These are phyloP conservation scores for Lactarius evosmus DNA, from an alignment of 768 basidiomycete species.

Conservation along the genomic window DNA sequence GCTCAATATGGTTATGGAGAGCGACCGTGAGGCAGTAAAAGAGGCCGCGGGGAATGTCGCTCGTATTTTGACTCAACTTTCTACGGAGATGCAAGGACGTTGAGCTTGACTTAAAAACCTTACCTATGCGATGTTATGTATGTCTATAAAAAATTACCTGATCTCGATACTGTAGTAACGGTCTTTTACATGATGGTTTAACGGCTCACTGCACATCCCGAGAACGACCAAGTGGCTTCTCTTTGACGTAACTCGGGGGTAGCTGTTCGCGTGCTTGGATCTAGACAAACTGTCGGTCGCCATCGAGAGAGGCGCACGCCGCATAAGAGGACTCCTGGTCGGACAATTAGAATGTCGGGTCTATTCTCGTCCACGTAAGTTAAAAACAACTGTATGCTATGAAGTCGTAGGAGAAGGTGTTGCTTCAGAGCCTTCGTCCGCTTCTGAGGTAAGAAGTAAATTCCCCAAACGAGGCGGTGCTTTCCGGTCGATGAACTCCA, in stretches of 20 bases:
- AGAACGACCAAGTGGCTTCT: not conserved
- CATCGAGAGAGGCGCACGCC: not conserved
- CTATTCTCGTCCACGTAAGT: not conserved
- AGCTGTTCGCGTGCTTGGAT: not conserved
- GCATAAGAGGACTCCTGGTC: not conserved
- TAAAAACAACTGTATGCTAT: slow-evolving; percentile 6
- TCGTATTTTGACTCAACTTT: slow-evolving; percentile 41
- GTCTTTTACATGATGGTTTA: not conserved
- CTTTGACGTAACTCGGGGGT: not conserved
- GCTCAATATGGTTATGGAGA: slow-evolving; percentile 36
- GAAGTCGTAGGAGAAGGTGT: slow-evolving; percentile 1
- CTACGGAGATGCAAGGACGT: not conserved
- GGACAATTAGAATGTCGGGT: not conserved
- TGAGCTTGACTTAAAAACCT: not conserved
- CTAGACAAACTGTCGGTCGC: not conserved
- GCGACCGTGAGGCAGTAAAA: slow-evolving; percentile 36
- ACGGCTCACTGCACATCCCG: not conserved
- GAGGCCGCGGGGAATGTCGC: slow-evolving; percentile 41
- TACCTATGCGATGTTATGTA: not conserved
- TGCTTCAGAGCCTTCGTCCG: not conserved
- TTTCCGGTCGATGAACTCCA: slow-evolving; percentile 76
- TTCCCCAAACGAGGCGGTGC: slow-evolving; percentile 74
- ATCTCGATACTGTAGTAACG: not conserved
- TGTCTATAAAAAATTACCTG: not conserved
- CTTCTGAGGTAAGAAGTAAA: slow-evolving; percentile 42